Base-by-base conservation (phyloP, 495 filamentous ascomycete genomes). In the Trichocladium uniseriatum region DNA sequence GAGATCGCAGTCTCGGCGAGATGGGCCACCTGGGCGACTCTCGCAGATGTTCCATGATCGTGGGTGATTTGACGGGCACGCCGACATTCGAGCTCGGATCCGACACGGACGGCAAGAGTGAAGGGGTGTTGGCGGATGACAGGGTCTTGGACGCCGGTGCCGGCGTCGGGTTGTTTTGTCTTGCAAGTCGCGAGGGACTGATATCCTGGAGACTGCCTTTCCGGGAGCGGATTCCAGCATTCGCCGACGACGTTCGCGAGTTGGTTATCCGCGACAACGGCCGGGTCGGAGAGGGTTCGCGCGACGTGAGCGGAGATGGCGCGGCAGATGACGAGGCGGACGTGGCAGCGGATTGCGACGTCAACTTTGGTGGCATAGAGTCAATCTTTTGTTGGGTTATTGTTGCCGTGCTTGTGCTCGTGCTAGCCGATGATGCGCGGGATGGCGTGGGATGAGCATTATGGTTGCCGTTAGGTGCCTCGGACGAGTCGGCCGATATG, bases 121-220 rank as follows among this genome's bases (percentile, higher is more conserved):
- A 63, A 31, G 84, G 79, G 38, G 78, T 82, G 37, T 69, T 79
- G 24, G 79, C 63, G 7, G 83, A 76, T 6, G 82, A 83, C 24
- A 89, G 68, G 37, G 79, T 78, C 57, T 80, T 78, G 43, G 62
- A 62, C 54, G 78, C 73, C 27, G 83, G 74, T 39, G 81, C 73
- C 15, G 78, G 74, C 45, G 83, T 74, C 22, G 80, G 76, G 38
- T 68, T 66, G 58, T 64, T 65, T 38, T 71, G 68, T 59, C 68
- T 75, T 50, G 70, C 60, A 16, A 68, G 66, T 57, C 85, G 76
- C 47, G 69, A 71, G 1, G 87, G 87, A 55, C 82, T 89, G 32
- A 73, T 67, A 45, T 90, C 86, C 50, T 82, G 77, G 48, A 75
- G 73, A 49, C 70, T 76, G 62, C 79, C 82, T 67, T 86, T 87